Evolutionary conservation across 176 grass and related monocot genomes (phyloP).

Genomic region (Saccharum spontaneum): DNA sequence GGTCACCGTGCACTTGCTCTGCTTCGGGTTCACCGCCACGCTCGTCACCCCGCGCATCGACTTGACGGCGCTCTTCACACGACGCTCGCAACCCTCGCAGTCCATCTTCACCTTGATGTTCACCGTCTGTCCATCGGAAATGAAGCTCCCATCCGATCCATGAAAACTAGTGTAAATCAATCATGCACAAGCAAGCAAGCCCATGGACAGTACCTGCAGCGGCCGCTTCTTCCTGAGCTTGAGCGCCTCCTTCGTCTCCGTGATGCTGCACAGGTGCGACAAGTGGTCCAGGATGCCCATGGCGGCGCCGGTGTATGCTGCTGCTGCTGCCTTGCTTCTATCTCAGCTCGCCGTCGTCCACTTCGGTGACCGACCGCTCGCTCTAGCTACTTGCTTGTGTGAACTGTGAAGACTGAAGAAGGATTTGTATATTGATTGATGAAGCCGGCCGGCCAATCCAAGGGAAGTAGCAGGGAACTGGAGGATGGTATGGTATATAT

Average conservation of each 20-base stretch:
- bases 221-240: background rate
- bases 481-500: background rate
- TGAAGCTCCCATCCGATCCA: no score
- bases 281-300: background rate
- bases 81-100: background rate
- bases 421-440: no score
- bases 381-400: no score
- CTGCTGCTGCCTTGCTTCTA: background rate
- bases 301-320: background rate
- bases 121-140: background rate
- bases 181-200: no score
- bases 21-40: background rate
- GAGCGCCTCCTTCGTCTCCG: background rate
- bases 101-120: background rate
- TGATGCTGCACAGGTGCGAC: background rate
- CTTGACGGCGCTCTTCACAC: background rate
- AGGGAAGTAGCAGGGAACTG: no score
- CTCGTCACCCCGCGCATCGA: background rate
- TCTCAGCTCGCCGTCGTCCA: background rate
- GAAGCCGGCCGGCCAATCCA: background rate
- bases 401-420: background rate
- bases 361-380: no score
- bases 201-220: background rate
- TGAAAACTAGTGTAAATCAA: no score
- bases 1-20: background rate